Evolutionary conservation across 2,329 filamentous ascomycete species (phyloP), one percentile per base, ranked within the genome.

Genomic region (Alternaria ventricosa): DNA sequence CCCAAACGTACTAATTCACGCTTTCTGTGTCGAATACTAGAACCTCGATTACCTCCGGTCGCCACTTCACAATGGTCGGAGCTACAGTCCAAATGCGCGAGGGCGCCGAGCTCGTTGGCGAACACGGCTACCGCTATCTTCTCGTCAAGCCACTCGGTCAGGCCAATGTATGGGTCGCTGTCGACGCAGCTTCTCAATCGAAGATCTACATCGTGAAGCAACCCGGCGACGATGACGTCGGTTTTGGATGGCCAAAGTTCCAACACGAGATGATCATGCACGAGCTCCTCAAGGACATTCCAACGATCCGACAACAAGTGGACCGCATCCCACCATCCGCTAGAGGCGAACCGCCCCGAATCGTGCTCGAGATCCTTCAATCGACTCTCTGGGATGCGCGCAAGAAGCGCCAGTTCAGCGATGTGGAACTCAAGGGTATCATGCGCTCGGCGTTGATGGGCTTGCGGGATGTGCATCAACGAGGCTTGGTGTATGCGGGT

Each of bases 191-290:
- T n/a, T 54, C 60, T 1, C 63, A 65, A 27, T 60, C 62, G 30
- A 65, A 65, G 8, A 62, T 65, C 36, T 65, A 45, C 55, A 57
- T 65, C 25, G 63, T 65, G 10, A 65, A 65, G 33, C 63, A 65
- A 22, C 63, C 63, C 10, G 51, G 60, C 2, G 55, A 65, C 10
- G 63, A 65, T 62, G 63, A 65, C 51, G 55, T 62, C 53, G 50
- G 28, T 8, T 50, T 44, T 2, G 63, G 63, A 33, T 65, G 63
- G 63, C 63, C 63, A 6, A 51, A 47, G 36, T 65, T 65, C 28
- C 63, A 65, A 25, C 63, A 65, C 18, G 63, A 65, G 23, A 65
- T 65, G 63, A 44, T 65, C 15, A 65, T 65, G 63, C 63, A 65
- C 25, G 63, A 65, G 22, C 60, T 60, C 18, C 59, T 65, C 51